phyloP scores from a whole-genome alignment of 148 eudicot genomes.

The Fallopia convolvulus region DNA sequence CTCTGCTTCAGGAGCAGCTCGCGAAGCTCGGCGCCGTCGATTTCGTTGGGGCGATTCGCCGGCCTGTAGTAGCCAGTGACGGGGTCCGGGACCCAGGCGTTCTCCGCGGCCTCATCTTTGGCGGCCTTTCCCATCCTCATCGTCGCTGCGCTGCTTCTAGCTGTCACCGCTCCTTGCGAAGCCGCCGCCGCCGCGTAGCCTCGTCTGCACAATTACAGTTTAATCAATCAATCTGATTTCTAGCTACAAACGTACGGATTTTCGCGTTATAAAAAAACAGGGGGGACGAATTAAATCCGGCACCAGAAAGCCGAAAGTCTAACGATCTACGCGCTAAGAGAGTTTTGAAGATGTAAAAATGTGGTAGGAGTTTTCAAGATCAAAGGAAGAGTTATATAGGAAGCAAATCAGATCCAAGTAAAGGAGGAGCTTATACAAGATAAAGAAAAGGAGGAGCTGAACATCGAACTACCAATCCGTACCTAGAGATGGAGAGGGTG shows the following conservation, averaged over 20 bases:
- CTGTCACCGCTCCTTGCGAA: slow-evolving; percentile 18
- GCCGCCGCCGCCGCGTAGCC: slow-evolving; percentile 52
- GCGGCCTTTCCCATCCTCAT: slow-evolving; percentile 22
- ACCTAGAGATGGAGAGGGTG: slow-evolving; percentile 41
- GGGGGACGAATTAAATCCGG: background rate
- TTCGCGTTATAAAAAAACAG: background rate
- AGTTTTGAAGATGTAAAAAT: too few species aligned
- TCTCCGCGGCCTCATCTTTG: slow-evolving; percentile 22
- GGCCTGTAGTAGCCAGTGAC: slow-evolving; percentile 78
- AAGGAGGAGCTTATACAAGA: background rate
- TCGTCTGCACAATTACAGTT: slow-evolving; percentile 27
- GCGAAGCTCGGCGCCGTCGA: slow-evolving; percentile 63
- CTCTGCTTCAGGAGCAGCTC: slow-evolving; percentile 49
- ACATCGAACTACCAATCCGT: background rate
- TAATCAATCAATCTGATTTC: background rate
- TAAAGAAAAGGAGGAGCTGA: background rate
- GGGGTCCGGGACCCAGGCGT: slow-evolving; percentile 81
- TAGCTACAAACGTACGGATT: background rate
- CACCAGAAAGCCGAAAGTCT: background rate
- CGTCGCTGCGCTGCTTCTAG: slow-evolving; percentile 7
- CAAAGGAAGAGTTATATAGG: background rate
- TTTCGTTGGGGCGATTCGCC: slow-evolving; percentile 35
- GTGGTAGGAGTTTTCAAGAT: too few species aligned
- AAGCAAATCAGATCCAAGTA: background rate
- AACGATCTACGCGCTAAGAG: background rate